Evolutionary conservation across 805 yeast species (phyloP).

Genomic region (Candida morakotiae): DNA sequence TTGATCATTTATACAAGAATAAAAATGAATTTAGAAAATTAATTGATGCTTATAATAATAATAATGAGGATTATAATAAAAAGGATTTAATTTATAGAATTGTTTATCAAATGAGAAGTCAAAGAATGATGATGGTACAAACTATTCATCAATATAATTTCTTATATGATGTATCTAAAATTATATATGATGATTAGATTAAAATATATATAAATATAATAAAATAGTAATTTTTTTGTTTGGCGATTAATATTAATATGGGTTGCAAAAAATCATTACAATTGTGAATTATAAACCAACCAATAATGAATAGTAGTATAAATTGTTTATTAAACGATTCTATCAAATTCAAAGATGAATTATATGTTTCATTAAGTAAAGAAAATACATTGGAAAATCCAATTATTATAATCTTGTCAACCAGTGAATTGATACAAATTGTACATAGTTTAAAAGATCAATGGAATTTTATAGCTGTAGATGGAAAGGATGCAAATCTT

Average conservation of each 20-base stretch:
- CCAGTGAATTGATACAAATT: neutral
- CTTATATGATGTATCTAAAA: constrained; percentile 21
- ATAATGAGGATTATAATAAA: constrained; percentile 1
- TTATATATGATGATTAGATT: constrained; percentile 2
- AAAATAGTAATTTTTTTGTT: no score
- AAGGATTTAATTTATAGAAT: constrained; percentile 25
- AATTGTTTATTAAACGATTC: neutral
- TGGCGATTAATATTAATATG: neutral
- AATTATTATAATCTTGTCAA: neutral
- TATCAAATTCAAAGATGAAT: neutral
- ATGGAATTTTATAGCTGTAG: neutral
- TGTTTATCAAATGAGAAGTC: constrained; percentile 24
- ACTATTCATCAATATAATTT: constrained; percentile 33
- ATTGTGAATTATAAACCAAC: neutral
- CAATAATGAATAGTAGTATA: no score
- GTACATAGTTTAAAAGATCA: neutral
- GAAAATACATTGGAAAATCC: neutral
- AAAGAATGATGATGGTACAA: constrained; percentile 44
- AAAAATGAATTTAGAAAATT: constrained; percentile 1
- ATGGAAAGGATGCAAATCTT: neutral
- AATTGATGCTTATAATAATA: neutral
- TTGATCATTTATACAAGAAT: constrained; percentile 23
- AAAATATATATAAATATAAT: no score
- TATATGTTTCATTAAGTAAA: neutral
- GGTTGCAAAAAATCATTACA: constrained; percentile 6